Evolutionary conservation across 2,329 filamentous ascomycete genomes (phyloP), one percentile per base, ranked within the genome.

Genomic region (Chaetomiaceae sp.): DNA sequence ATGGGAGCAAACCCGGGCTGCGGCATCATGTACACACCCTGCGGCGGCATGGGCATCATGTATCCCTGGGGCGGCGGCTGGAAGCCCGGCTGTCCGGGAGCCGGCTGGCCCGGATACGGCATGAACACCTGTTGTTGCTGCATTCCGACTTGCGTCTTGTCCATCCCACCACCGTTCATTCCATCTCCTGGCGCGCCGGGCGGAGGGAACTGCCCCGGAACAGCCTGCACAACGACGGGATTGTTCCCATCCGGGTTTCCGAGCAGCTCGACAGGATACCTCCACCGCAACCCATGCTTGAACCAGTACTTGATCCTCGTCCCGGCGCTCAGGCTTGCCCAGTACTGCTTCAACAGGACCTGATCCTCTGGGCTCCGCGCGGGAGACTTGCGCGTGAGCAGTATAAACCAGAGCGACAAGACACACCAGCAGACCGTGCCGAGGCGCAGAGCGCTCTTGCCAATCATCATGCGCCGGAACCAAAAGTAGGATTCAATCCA

Each of bases 391-490:
- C 66, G 49, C 13, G 60, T 64, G 32, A 58, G 33, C 20, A 50
- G 46, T 20, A 55, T 48, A 13, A 56, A 40, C 53, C 54, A 64
- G 41, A 59, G 55, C 36, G 51, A 57, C 6, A 67, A 18, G 32
- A 62, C 21, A 25, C 64, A 63, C 66, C 67, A 69, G 55, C 51
- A 62, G 20, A 66, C 27, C 20, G 66, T 68, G 20, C 65, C 65
- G 14, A 67, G 58, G 14, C 65, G 60, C 13, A 67, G 56, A 7
- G 66, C 55, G 40, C 47, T 46, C 53, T 62, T 61, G 25, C 67
- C 66, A 4, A 58, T 53, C 65, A 69, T 69, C 46, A 68, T 49
- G 18, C 63, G 54, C n/a, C 59, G 58, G 57, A 66, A 68, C 66
- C 67, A 69, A 41, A 64, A 55, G 54, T 58, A 68, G 20, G 62